phyloP scores from a whole-genome alignment of 192 early-diverging fungal genomes.

The Dissophora globulifera region DNA sequence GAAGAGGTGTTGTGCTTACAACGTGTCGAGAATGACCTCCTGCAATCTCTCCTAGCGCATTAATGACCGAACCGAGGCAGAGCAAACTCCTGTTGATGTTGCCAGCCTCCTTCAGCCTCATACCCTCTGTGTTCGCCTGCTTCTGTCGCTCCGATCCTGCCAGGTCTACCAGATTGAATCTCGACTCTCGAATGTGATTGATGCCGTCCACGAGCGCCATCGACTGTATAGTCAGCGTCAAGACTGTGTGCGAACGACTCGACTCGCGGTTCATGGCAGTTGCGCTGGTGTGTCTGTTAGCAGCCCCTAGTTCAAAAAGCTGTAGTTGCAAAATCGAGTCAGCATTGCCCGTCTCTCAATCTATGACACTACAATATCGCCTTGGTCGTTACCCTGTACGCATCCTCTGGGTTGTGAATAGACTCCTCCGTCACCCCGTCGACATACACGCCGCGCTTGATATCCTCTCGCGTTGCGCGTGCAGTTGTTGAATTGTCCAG shows the following conservation, averaged over 20 bases:
- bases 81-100: slow-evolving; percentile 87
- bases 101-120: slow-evolving; percentile 80
- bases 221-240: slow-evolving; percentile 82
- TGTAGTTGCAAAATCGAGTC: slow-evolving; percentile 1
- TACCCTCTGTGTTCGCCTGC: slow-evolving; percentile 67
- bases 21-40: slow-evolving; percentile 70
- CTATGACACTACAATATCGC: no score
- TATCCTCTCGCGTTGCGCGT: slow-evolving; percentile 72
- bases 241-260: slow-evolving; percentile 83
- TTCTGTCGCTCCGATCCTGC: slow-evolving; percentile 82
- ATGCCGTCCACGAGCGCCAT: slow-evolving; percentile 61
- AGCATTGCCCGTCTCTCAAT: no score
- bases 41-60: slow-evolving; percentile 75
- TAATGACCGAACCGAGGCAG: slow-evolving; percentile 85
- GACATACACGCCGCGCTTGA: slow-evolving; percentile 73
- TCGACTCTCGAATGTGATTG: slow-evolving; percentile 69
- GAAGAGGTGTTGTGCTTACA: no score
- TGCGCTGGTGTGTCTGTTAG: slow-evolving; percentile 75
- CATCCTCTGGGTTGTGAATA: slow-evolving; percentile 68
- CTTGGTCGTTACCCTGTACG: slow-evolving; percentile 67
- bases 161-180: slow-evolving; percentile 82
- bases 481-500: slow-evolving; percentile 72
- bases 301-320: slow-evolving; percentile 69
- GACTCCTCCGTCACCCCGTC: slow-evolving; percentile 74
- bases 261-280: slow-evolving; percentile 88